Conservation (phyloP, 1,139 yeast genomes). For the Suhomyces kunorum region DNA sequence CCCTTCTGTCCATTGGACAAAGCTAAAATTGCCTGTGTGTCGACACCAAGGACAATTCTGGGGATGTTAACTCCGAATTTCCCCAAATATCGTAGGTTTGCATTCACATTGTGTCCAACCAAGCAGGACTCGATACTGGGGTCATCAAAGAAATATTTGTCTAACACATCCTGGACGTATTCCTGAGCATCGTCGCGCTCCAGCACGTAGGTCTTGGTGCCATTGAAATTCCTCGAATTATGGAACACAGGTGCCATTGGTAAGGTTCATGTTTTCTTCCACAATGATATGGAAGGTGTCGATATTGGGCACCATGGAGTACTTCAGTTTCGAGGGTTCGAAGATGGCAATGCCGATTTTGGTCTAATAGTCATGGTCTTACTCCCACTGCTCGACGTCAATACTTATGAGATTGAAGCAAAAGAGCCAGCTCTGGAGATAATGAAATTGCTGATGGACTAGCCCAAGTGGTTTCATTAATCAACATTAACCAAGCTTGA, state of each 20-base stretch:
- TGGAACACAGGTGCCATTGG: constrained; percentile 67
- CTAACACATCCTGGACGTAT: constrained; percentile 45
- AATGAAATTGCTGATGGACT: too few relatives aligned
- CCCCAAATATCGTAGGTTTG: constrained; percentile 62
- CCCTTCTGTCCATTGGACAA: constrained; percentile 45
- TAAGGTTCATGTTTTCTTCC: constrained; percentile 43
- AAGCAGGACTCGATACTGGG: constrained; percentile 21
- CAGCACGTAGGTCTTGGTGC: constrained; percentile 55
- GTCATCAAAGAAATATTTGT: constrained; percentile 32
- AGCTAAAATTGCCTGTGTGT: constrained; percentile 55
- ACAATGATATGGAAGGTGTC: constrained; percentile 58
- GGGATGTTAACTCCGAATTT: constrained; percentile 38
- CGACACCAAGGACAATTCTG: too few relatives aligned
- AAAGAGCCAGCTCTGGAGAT: too few relatives aligned
- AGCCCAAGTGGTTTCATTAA: constrained; percentile 14
- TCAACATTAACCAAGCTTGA: neutral
- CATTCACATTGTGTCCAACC: constrained; percentile 71
- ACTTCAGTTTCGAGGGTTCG: constrained; percentile 53
- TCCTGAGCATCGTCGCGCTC: constrained; percentile 33
- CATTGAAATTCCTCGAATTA: constrained; percentile 55
- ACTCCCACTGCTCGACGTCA: constrained; percentile 71
- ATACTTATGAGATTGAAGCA: constrained; percentile 53
- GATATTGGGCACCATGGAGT: constrained; percentile 44
- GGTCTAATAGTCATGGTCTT: constrained; percentile 46
- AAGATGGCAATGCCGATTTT: constrained; percentile 71